A percentile compares a stretch with the other conserved stretches of the same genome.
Evolutionary conservation across 441 rosid species (phyloP).

Genomic region (Adansonia grandidieri): DNA sequence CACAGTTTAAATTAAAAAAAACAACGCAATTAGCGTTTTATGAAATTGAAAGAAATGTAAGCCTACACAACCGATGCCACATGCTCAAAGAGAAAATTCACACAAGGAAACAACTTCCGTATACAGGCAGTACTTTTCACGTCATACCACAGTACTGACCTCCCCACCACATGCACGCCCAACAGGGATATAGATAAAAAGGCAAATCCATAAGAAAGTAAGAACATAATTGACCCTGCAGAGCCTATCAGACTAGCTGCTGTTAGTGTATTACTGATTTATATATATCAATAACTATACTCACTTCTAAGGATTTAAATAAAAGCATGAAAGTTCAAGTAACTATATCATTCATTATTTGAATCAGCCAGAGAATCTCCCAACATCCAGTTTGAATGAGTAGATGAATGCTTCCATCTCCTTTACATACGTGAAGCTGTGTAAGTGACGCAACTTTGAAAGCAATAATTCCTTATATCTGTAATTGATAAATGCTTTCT

Average conservation of each 20-base stretch:
- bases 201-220: conserved; percentile 2
- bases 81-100: neutral
- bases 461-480: neutral
- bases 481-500: conserved; percentile 2
- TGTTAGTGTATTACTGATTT: neutral
- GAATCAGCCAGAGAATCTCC: conserved; percentile 5
- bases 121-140: neutral
- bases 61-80: neutral
- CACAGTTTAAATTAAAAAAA: no score
- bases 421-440: neutral
- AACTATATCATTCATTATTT: conserved; percentile 18
- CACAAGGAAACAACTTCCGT: neutral
- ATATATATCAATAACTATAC: neutral
- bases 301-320: conserved; percentile 3
- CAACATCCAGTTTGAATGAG: conserved; percentile 7
- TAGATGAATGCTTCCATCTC: conserved; percentile 1
- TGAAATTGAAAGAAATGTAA: neutral
- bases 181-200: neutral
- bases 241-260: conserved; percentile 1
- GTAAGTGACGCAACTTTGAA: neutral
- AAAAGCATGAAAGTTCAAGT: neutral
- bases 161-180: neutral
- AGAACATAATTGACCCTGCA: neutral
- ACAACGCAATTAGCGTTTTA: no score
- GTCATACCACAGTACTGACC: neutral